Evolutionary conservation across 345 rosid species (phyloP).

Genomic region (Corymbia maculata): DNA sequence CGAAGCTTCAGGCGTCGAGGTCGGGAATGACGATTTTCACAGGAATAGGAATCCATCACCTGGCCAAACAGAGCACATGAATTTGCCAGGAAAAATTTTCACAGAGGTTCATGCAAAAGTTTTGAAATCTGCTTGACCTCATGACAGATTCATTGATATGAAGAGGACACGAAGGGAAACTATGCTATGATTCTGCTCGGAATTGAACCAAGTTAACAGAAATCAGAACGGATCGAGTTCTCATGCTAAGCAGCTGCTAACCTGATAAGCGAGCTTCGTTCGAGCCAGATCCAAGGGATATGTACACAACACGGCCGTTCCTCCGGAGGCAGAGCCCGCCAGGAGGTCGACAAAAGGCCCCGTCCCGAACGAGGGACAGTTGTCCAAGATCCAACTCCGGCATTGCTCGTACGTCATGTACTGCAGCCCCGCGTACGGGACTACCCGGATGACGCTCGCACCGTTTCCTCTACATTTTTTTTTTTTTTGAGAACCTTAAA

Average conservation of each 20-base stretch:
- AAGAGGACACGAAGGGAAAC: neutral
- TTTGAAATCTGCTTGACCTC: neutral
- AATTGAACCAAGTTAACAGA: neutral
- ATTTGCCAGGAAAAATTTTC: neutral
- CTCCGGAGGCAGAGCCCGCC: slow-evolving; percentile 94
- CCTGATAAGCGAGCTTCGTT: slow-evolving; percentile 96
- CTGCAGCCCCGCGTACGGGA: slow-evolving; percentile 89
- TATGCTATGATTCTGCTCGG: neutral
- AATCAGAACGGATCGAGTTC: neutral
- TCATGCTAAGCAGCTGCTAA: neutral
- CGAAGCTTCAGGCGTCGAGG: slow-evolving; percentile 49
- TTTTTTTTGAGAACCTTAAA: neutral
- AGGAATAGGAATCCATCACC: neutral
- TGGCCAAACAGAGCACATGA: neutral
- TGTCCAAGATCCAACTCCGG: slow-evolving; percentile 69
- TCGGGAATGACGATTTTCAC: slow-evolving; percentile 7
- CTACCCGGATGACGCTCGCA: slow-evolving; percentile 71
- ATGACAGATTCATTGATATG: neutral
- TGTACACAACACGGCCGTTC: slow-evolving; percentile 88
- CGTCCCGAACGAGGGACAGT: slow-evolving; percentile 56
- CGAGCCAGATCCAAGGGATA: slow-evolving; percentile 94
- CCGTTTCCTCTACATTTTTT: slow-evolving; percentile 68
- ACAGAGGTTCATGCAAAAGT: neutral
- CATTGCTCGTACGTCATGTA: slow-evolving; percentile 89
- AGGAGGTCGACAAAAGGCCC: slow-evolving; percentile 84